Base-by-base conservation (phyloP, 2,329 filamentous ascomycete species). In the Rosellinia necatrix region DNA sequence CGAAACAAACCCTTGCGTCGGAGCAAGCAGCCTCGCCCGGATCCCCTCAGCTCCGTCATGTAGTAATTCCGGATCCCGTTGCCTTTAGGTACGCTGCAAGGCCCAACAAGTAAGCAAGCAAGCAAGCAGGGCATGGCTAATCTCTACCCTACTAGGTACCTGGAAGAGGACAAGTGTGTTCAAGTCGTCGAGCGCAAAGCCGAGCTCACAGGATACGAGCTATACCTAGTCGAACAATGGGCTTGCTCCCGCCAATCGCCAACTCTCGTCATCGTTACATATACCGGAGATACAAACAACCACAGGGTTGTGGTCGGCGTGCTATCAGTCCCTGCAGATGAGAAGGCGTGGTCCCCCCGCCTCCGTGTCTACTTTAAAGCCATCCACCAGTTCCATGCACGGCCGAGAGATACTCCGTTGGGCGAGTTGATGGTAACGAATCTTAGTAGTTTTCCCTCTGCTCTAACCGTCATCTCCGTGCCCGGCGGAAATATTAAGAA, bases 151-250 rank as follows among this genome's bases (percentile, higher is more conserved):
- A 3, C 35, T 61, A 86, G 83, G 60, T 96, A 93, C 69, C 84
- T 99, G 19, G 90, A 96, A 76, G 90, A 96, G 70, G 94, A 97
- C 62, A 79, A 86, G 1, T 84, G 83, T 4, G 92, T 91, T 3
- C 81, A 79, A 3, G 85, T 96, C 6, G 79, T 96, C 61, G 85
- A 92, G 64, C 87, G 88, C 49, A 84, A 85, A 52, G 80, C 82
- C 46, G 78, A 82, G 46, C 81, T 99, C 5, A 77, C 83, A 58
- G 93, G 93, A 63, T 97, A 97, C 74, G 92, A 97, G 72, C 80
- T 93, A 59, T 97, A 97, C 73, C 76, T 97, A 13, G 91, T 97
- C 62, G 94, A 97, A 72, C 94, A 99, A 79, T 99, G 94, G 94
- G 91, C 91, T 5, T 97, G 92, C 73, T 97, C 93, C 10, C 86